Percentiles rank a stretch among this genome's conserved stretches.
Evolutionary conservation across 495 filamentous ascomycete species (phyloP).

Genomic region (Aspergillus indologenus): DNA sequence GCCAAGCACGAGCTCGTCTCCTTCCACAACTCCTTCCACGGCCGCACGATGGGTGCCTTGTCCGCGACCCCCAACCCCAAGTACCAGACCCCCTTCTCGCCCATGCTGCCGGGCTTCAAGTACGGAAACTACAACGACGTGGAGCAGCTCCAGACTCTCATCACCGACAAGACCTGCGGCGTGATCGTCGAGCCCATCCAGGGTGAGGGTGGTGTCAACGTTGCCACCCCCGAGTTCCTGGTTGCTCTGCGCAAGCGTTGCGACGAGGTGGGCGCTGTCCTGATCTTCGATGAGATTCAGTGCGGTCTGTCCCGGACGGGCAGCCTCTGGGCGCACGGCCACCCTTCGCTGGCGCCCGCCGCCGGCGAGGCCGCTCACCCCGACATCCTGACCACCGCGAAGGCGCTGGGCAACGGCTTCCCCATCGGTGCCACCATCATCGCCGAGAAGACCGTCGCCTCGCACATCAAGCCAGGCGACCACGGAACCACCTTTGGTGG

Average conservation of each 20-base stretch:
- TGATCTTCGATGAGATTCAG: slow-evolving; percentile 97
- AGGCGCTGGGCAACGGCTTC: slow-evolving; percentile 94
- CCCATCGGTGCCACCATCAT: slow-evolving; percentile 92
- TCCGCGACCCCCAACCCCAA: slow-evolving; percentile 98
- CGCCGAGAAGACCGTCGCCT: slow-evolving; percentile 63
- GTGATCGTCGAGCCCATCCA: slow-evolving; percentile 98
- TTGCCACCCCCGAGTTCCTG: slow-evolving; percentile 79
- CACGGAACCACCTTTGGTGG: slow-evolving; percentile 98
- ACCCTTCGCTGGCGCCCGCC: slow-evolving; percentile 51
- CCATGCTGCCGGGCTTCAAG: slow-evolving; percentile 91
- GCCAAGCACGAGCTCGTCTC: slow-evolving; percentile 80
- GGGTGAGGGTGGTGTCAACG: slow-evolving; percentile 90
- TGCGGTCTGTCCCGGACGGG: slow-evolving; percentile 88
- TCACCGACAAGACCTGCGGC: slow-evolving; percentile 83
- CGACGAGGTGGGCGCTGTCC: slow-evolving; percentile 78
- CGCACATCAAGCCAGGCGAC: slow-evolving; percentile 87
- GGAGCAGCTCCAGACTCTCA: slow-evolving; percentile 60
- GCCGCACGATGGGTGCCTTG: slow-evolving; percentile 88
- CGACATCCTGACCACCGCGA: slow-evolving; percentile 90
- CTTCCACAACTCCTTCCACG: slow-evolving; percentile 90
- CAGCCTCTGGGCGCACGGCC: slow-evolving; percentile 79
- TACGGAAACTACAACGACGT: slow-evolving; percentile 86
- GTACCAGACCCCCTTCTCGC: slow-evolving; percentile 90
- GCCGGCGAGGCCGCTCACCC: slow-evolving; percentile 70
- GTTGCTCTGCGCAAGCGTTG: slow-evolving; percentile 73